Base-by-base conservation (phyloP, 805 yeast species). In the Barnettozyma siamensis region DNA sequence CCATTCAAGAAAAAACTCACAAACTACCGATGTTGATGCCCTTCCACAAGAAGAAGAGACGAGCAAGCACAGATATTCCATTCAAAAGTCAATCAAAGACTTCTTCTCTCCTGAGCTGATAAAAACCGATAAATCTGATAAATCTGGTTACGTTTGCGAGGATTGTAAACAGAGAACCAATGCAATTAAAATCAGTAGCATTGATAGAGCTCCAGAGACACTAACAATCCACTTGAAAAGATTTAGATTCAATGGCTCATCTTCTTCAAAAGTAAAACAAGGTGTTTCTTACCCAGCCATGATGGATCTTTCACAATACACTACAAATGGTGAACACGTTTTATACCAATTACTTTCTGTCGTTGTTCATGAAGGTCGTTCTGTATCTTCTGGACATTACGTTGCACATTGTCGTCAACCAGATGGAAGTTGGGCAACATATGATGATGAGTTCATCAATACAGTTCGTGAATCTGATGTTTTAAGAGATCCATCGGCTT, bases 321-420 rank as follows among this genome's bases (percentile, higher is more conserved):
- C 75, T 24, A 72, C 75, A 7, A 58, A 59, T 35, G 60, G 53
- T 16, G 65, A 41, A 10, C 78, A 81, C 2, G 73, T 75, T 5
- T 65, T 67, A 29, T 93, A 93, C 63, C 83, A 80, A 58, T 71
- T 93, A 49, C 70, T 78, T 15, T 78, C 89, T 18, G 96, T 91
- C 15, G 85, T 91, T 45, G 91, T 88, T 5, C 99, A 93, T 58
- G 96, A 87, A 54, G 99, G 99, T 31, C 72, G 98, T 48, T 84
- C 96, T 2, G 80, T 89, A 12, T 80, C 88, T 34, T 80, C 93
- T 3, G 99, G 99, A 4, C 99, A 93, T 62, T 93, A 93, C 57
- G 76, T 88, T 44, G 85, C 95, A 1, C 88, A 86, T 58, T 86
- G 96, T 58, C 76, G 83, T 47, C 96, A 89, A 62, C 95, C 97